Conservation (phyloP, 352 stramenopile genomes). For the Pythium aphanidermatum region DNA sequence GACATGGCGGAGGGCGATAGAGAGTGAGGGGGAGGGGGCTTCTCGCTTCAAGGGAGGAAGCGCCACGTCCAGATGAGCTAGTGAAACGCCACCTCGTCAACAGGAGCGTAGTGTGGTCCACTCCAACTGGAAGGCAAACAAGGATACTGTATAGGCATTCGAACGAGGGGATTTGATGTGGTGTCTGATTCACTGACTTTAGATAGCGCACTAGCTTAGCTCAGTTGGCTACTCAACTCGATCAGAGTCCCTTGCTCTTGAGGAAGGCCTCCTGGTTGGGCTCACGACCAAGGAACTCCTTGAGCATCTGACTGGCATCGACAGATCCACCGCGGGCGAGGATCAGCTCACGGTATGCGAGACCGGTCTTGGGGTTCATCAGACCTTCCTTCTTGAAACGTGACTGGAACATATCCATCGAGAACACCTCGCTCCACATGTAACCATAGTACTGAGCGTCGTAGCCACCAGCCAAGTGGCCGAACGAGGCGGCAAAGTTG, state of each 20-base stretch:
- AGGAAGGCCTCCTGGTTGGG: slow-evolving; percentile 82
- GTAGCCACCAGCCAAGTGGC: slow-evolving; percentile 74
- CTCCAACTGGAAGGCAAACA: not conserved
- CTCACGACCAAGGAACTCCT: slow-evolving; percentile 72
- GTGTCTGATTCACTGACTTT: too few relatives aligned
- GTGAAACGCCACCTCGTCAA: too few relatives aligned
- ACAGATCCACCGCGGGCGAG: slow-evolving; percentile 76
- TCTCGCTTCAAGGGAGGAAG: not conserved
- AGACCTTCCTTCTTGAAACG: slow-evolving; percentile 82
- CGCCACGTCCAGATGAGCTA: not conserved
- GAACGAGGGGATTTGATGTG: too few relatives aligned
- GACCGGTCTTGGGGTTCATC: slow-evolving; percentile 73
- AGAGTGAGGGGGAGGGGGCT: not conserved
- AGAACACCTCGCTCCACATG: slow-evolving; percentile 89
- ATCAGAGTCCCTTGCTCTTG: slow-evolving; percentile 63
- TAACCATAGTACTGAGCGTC: slow-evolving; percentile 86
- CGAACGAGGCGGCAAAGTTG: slow-evolving; percentile 83
- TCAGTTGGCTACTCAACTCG: too few relatives aligned
- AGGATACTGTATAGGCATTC: not conserved
- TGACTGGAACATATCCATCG: slow-evolving; percentile 88
- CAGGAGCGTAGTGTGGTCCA: not conserved
- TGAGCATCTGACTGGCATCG: slow-evolving; percentile 73
- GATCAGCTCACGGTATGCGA: slow-evolving; percentile 84
- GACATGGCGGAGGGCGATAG: slow-evolving; percentile 24
- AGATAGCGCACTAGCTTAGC: too few relatives aligned